These are phyloP conservation scores for Hygrocybe punicea DNA, from an alignment of 768 basidiomycete species.

Conservation along the genomic window DNA sequence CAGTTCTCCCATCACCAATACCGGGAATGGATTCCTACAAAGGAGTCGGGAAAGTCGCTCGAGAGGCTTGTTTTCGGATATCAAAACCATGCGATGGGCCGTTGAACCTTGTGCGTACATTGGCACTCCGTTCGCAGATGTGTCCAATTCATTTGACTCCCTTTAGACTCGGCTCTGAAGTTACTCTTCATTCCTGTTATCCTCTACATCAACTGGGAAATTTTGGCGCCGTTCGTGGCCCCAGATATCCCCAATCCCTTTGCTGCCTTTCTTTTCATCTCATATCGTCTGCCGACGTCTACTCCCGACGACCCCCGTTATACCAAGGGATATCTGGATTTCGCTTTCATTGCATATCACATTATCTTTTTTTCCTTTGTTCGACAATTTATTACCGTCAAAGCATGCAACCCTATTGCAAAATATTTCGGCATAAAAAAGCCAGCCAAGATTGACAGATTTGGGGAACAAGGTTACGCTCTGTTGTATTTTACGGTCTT, in stretches of 20 bases:
- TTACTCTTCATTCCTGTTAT: conserved; percentile 59
- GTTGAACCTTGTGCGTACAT: conserved; percentile 6
- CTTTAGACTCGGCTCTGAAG: conserved; percentile 60
- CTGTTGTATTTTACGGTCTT: conserved; percentile 71
- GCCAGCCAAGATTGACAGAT: conserved; percentile 68
- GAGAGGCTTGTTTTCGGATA: not conserved
- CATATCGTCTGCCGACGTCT: conserved; percentile 55
- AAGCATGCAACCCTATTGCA: conserved; percentile 65
- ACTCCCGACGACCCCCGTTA: conserved; percentile 57
- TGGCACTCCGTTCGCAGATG: not conserved
- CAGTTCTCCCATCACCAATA: conserved; percentile 29
- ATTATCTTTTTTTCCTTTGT: conserved; percentile 87
- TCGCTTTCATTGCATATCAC: conserved; percentile 77
- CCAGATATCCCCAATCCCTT: conserved; percentile 68
- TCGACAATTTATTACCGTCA: conserved; percentile 69
- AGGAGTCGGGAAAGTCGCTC: not conserved
- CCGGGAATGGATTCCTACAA: conserved; percentile 4
- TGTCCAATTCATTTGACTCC: conserved; percentile 23
- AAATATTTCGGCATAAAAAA: conserved; percentile 66
- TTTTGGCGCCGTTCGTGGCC: conserved; percentile 45
- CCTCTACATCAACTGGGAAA: conserved; percentile 63
- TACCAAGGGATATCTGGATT: conserved; percentile 69
- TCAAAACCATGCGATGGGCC: conserved; percentile 5
- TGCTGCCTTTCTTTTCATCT: conserved; percentile 64
- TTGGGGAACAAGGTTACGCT: conserved; percentile 91